Conservation (phyloP, 495 filamentous ascomycete species). For the Hypoxylon perforatum region DNA sequence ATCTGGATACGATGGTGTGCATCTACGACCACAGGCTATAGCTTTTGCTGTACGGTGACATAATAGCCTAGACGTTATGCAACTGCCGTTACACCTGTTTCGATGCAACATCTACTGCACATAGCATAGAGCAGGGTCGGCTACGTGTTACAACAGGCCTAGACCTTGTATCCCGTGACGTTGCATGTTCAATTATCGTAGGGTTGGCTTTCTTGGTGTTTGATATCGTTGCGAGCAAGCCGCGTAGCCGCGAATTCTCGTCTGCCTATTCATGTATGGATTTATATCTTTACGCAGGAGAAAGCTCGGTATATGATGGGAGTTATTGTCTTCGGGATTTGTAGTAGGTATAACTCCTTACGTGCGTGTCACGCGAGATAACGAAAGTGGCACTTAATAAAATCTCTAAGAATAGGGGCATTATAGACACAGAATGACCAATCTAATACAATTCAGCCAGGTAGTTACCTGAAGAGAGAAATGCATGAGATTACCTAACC, state of each 20-base stretch:
- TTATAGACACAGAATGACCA: too few relatives aligned
- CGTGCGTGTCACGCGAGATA: neutral
- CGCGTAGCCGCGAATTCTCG: neutral
- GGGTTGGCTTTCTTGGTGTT: neutral
- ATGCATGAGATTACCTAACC: too few relatives aligned
- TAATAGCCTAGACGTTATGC: constrained; percentile 25
- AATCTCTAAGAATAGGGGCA: too few relatives aligned
- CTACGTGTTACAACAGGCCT: constrained; percentile 11
- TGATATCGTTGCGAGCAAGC: neutral
- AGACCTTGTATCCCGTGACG: neutral
- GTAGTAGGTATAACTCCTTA: neutral
- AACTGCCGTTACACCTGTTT: constrained; percentile 33
- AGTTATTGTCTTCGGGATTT: neutral
- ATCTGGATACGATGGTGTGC: constrained; percentile 6
- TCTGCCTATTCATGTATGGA: neutral
- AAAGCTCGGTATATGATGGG: constrained; percentile 25
- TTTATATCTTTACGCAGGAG: constrained; percentile 12
- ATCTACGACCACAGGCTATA: constrained; percentile 15
- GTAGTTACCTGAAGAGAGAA: too few relatives aligned
- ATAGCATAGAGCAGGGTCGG: constrained; percentile 24
- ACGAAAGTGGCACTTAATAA: too few relatives aligned
- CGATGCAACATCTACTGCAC: constrained; percentile 1
- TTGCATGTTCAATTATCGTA: constrained; percentile 8
- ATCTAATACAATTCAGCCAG: too few relatives aligned
- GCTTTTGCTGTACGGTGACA: constrained; percentile 28